Base-by-base conservation (phyloP, 2,329 filamentous ascomycete genomes). In the Trichoderma arundinaceum region DNA sequence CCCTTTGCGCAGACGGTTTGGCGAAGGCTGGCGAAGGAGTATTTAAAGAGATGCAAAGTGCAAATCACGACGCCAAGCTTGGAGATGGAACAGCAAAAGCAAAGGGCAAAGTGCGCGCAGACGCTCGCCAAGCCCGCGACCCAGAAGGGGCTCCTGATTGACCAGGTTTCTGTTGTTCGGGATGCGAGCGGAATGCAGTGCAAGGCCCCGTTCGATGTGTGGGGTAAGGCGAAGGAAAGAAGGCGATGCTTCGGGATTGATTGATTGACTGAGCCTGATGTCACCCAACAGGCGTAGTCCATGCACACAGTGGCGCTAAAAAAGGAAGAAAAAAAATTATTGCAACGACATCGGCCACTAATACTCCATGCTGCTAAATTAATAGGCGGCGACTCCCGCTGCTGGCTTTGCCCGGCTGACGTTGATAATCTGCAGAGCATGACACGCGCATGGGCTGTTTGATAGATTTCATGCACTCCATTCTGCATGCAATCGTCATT, bases 1-100 rank as follows among this genome's bases (percentile, higher is more conserved):
- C 72, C 58, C 64, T 67, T 63, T 51, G 46, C 48, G 49, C 43
- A 68, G 66, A 65, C 61, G 44, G 32, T 19, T 38, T 22, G 49
- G 12, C n/a, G 13, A 46, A n/a, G 51, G 48, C 19, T 48, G 44
- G 38, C 56, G 19, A 39, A 39, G n/a, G 13, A 53, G 41, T 17
- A 3, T 28, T 35, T 41, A 32, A 32, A 41, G 43, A 7, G 43
- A 28, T 15, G 48, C 48, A 15, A 33, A 28, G 12, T 46, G 12
- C 28, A 53, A 28, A 9, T 2, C 38, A 13, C 58, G 48, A 41
- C 58, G 22, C 22, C 22, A 48, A 2, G 17, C 17, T 10, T 15
- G 48, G 15, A 19, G 17, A 17, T 48, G 32, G 12, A 12, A 19
- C 38, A 1, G 2, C 32, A 61, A 43, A 38, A 44, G 19, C 22